These are phyloP conservation scores for Globisporangium nunn DNA, from an alignment of 352 stramenopile species.

Conservation along the genomic window DNA sequence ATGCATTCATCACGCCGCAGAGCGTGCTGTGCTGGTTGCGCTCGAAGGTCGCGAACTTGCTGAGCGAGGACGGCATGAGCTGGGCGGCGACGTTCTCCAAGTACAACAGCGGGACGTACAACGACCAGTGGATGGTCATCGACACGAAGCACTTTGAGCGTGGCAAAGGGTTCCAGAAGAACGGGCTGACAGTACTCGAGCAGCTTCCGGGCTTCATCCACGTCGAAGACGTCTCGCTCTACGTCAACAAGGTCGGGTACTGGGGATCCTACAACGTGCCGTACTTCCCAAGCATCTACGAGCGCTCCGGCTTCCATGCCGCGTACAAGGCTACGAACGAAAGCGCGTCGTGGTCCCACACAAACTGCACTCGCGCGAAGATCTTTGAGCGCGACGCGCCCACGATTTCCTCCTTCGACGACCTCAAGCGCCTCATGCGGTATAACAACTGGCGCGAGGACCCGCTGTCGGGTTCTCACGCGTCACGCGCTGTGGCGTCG, in stretches of 20 bases:
- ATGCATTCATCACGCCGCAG: constrained; percentile 33
- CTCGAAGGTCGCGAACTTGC: constrained; percentile 42
- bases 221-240: constrained; percentile 40
- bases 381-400: constrained; percentile 54
- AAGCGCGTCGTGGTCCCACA: constrained; percentile 32
- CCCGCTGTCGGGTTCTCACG: constrained; percentile 34
- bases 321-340: constrained; percentile 30
- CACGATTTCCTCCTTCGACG: constrained; percentile 28
- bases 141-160: constrained; percentile 51
- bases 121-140: constrained; percentile 83
- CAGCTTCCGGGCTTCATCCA: constrained; percentile 58
- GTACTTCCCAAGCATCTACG: constrained; percentile 59
- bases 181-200: constrained; percentile 61
- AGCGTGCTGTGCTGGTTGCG: constrained; percentile 65
- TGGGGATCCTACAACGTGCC: constrained; percentile 83
- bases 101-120: constrained; percentile 75
- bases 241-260: constrained; percentile 52
- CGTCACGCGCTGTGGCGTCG: constrained; percentile 46
- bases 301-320: constrained; percentile 38
- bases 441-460: constrained; percentile 58
- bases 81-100: constrained; percentile 44
- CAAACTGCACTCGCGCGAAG: constrained; percentile 34
- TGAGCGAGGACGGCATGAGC: constrained; percentile 32
- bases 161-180: constrained; percentile 27
- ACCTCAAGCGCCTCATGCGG: constrained; percentile 60